These are phyloP conservation scores for Phytophthora sojae DNA, from an alignment of 352 stramenopile species.

Conservation along the genomic window DNA sequence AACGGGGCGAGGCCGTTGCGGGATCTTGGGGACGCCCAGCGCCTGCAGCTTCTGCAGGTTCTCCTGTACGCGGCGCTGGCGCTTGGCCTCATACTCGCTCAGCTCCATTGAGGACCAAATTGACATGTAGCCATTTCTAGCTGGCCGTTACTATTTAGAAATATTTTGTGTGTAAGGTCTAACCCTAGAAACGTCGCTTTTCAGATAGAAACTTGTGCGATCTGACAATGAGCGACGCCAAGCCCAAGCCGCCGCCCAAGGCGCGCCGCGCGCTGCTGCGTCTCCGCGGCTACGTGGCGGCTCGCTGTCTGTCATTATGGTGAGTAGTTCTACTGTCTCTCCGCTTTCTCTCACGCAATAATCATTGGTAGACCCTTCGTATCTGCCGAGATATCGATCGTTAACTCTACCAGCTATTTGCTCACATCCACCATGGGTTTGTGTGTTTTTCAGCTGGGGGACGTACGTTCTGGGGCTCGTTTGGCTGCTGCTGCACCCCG, in stretches of 20 bases:
- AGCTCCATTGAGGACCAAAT: constrained; percentile 22
- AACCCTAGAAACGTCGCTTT: not conserved
- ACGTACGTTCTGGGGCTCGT: constrained; percentile 72
- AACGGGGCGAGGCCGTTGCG: not conserved
- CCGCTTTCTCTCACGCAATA: constrained; percentile 6
- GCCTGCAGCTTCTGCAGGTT: constrained; percentile 56
- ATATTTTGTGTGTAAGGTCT: too few species aligned
- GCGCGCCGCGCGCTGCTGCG: constrained; percentile 37
- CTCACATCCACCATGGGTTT: constrained; percentile 1
- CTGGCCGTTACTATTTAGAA: not conserved
- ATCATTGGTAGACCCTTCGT: not conserved
- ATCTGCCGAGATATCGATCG: not conserved
- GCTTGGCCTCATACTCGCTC: constrained; percentile 71
- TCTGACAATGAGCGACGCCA: not conserved
- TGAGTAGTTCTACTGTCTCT: constrained; percentile 11
- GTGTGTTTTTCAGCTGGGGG: constrained; percentile 53
- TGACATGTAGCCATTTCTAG: not conserved
- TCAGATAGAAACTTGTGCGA: not conserved
- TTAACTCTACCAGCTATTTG: not conserved
- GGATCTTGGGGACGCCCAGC: constrained; percentile 42
- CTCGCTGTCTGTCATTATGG: constrained; percentile 51
- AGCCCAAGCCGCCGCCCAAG: constrained; percentile 25
- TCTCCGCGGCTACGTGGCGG: constrained; percentile 31
- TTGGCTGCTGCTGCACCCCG: constrained; percentile 84
- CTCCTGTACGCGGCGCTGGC: constrained; percentile 54